These are phyloP conservation scores for Rhynchospora breviuscula DNA, from an alignment of 176 grass and related monocot species.

Conservation along the genomic window DNA sequence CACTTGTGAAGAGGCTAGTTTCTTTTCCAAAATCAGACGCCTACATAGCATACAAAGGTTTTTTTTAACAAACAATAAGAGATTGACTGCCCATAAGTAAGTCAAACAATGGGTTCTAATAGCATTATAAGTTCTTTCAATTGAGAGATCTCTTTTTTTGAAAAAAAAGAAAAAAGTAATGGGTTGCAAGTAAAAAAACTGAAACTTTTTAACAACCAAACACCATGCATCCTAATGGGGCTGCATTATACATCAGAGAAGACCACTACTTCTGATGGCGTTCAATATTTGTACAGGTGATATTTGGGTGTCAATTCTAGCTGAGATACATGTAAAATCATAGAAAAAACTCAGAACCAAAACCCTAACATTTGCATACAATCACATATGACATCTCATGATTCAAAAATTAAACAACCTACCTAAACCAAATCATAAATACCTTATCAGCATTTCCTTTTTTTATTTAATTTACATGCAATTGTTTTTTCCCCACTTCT, in stretches of 20 bases:
- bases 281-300: neutral
- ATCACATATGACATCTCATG: neutral
- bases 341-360: neutral
- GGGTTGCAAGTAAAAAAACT: neutral
- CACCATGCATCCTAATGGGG: neutral
- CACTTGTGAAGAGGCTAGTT: slow-evolving; percentile 84
- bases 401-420: neutral
- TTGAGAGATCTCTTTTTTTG: neutral
- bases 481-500: neutral
- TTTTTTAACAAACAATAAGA: neutral
- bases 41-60: slow-evolving; percentile 45
- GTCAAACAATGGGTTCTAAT: too few relatives aligned
- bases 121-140: too few relatives aligned
- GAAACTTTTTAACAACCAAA: neutral
- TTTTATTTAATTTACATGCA: neutral
- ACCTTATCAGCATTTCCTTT: neutral
- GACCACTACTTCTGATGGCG: neutral
- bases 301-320: neutral
- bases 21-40: slow-evolving; percentile 76
- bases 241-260: neutral
- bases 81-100: neutral
- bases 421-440: neutral
- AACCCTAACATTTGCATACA: neutral
- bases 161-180: too few relatives aligned
- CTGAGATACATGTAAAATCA: neutral